Percentiles rank a stretch among this genome's conserved stretches.
Evolutionary conservation across 306 rosid genomes (phyloP).

Genomic region (Dryas alaskensis): DNA sequence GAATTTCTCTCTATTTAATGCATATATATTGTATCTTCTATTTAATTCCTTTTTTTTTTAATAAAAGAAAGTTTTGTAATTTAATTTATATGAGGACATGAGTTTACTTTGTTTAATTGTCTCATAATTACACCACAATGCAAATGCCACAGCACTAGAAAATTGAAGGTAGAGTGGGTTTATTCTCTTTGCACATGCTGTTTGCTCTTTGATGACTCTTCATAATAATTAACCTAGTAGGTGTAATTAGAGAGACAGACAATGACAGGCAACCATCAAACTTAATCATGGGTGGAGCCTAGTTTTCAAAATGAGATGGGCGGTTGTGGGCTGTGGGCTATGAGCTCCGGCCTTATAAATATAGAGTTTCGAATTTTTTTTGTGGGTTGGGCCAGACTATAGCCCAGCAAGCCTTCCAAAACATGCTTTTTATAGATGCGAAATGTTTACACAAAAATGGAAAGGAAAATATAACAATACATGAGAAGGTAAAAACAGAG

Average conservation of each 20-base stretch:
- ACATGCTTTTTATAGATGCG: no score
- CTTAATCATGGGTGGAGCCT: not conserved
- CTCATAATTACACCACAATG: conserved; percentile 7
- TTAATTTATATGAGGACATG: not conserved
- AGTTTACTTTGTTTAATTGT: not conserved
- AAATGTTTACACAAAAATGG: no score
- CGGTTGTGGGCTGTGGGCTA: no score
- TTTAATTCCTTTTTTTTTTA: no score
- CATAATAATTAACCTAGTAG: not conserved
- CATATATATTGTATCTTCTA: not conserved
- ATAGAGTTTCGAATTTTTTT: no score
- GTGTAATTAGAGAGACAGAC: not conserved
- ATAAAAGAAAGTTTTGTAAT: not conserved
- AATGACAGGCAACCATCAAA: not conserved
- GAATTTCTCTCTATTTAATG: not conserved
- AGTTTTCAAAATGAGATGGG: no score
- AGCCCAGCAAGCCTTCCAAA: no score
- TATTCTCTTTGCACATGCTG: not conserved
- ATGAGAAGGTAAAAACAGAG: no score
- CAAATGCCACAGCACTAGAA: not conserved
- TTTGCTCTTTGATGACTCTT: not conserved
- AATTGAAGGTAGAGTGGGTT: not conserved
- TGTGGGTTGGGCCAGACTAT: no score
- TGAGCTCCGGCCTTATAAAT: no score
- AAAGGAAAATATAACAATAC: no score